Evolutionary conservation across 2,329 filamentous ascomycete genomes (phyloP).

Genomic region (Claviceps fusiformis): DNA sequence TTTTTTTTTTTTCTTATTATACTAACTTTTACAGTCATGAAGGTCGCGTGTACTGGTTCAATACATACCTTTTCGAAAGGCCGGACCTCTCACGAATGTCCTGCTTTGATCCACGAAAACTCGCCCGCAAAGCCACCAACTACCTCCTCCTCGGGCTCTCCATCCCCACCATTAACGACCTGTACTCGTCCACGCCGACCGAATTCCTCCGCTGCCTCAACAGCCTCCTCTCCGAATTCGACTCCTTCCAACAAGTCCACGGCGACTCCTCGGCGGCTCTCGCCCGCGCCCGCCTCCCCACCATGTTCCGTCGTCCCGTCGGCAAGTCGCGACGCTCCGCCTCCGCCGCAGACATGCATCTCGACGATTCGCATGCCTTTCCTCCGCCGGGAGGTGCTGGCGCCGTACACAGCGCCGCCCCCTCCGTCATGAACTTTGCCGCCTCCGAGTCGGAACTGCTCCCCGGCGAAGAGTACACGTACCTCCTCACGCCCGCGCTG

Average conservation of each 20-base stretch:
- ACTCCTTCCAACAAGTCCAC: conserved; percentile 81
- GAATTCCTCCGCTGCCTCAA: conserved; percentile 85
- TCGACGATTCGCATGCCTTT: conserved; percentile 18
- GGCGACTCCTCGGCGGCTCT: conserved; percentile 65
- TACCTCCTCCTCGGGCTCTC: conserved; percentile 88
- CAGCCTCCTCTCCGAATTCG: conserved; percentile 77
- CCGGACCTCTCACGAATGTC: conserved; percentile 67
- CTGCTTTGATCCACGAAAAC: conserved; percentile 71
- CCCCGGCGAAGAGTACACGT: conserved; percentile 75
- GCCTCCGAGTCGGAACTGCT: conserved; percentile 52
- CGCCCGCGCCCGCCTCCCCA: conserved; percentile 64
- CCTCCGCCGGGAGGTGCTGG: conserved; percentile 14
- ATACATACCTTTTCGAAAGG: conserved; percentile 84
- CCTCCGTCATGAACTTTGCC: conserved; percentile 41
- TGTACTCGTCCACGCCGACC: conserved; percentile 63
- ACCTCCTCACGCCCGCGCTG: conserved; percentile 78
- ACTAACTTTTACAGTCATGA: conserved; percentile 51
- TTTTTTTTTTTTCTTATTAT: background rate
- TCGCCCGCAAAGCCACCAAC: conserved; percentile 82
- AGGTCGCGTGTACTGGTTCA: conserved; percentile 95
- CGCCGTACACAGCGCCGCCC: conserved; percentile 16
- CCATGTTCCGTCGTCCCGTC: conserved; percentile 63
- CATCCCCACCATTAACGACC: conserved; percentile 76
- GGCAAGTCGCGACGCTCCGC: conserved; percentile 43
- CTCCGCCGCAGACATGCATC: conserved; percentile 29